phyloP scores from a whole-genome alignment of 2,329 filamentous ascomycete genomes.

The Beauveria rudraprayagi region DNA sequence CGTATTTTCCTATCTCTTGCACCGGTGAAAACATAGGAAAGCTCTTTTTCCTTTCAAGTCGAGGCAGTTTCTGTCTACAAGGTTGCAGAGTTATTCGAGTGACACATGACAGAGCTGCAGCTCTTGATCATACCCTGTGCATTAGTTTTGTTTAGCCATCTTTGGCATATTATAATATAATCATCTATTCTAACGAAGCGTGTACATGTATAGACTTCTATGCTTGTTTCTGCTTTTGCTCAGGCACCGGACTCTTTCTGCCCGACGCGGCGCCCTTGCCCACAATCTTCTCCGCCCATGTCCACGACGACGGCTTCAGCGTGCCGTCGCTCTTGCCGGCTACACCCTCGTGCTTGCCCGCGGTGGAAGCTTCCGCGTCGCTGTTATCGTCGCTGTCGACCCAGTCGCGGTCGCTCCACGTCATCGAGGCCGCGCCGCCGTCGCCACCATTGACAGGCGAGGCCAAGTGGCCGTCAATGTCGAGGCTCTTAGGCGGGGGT shows the following conservation, averaged over 20 bases:
- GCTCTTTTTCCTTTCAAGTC: too few relatives aligned
- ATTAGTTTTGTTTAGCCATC: too few relatives aligned
- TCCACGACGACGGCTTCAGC: constrained; percentile 28
- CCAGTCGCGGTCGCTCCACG: constrained; percentile 61
- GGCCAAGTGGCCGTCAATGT: constrained; percentile 9
- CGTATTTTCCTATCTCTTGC: too few relatives aligned
- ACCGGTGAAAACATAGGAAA: too few relatives aligned
- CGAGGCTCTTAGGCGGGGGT: constrained; percentile 22
- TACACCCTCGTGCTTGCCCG: background rate
- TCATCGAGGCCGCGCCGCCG: constrained; percentile 31
- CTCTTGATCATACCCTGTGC: too few relatives aligned
- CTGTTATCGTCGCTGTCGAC: constrained; percentile 43
- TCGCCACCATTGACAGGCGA: constrained; percentile 8
- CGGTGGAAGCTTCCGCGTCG: constrained; percentile 12
- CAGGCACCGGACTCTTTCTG: constrained; percentile 21
- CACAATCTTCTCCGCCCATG: constrained; percentile 48
- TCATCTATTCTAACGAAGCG: background rate
- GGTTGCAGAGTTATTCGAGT: too few relatives aligned
- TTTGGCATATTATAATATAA: background rate
- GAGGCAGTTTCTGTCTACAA: too few relatives aligned
- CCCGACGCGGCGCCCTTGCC: constrained; percentile 28
- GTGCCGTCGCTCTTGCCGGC: constrained; percentile 12
- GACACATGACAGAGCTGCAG: too few relatives aligned
- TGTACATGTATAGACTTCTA: background rate
- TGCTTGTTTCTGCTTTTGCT: background rate